Base-by-base conservation (phyloP, 768 basidiomycete species). In the Psilocybe sp. region DNA sequence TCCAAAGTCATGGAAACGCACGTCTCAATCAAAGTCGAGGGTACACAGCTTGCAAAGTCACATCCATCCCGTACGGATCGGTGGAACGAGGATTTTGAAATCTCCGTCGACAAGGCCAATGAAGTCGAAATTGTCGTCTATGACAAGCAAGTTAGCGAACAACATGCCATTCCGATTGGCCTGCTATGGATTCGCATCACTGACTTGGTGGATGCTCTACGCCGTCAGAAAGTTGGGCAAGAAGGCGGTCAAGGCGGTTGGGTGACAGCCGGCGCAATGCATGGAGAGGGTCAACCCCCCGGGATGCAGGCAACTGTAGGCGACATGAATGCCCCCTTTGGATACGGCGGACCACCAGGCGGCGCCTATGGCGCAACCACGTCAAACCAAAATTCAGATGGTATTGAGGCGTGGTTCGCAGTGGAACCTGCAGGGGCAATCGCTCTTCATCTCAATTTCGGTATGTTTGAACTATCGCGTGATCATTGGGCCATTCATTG, bases 11-110 rank as follows among this genome's bases (percentile, higher is more conserved):
- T 80, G 50, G 97, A 99, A 65, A 96, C 97, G 1, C 82, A 83
- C 64, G 89, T 98, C 38, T 92, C 92, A 32, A 81, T 98, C 71
- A 97, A 98, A 64, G 89, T 98, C 10, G 97, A 99, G 73, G 94
- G 96, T 16, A 93, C 91, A 15, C 90, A 94, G 59, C 79, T 91
- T 12, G 96, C 92, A 4, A 84, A 87, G 50, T 94, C 95, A 0
- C 93, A 96, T 64, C 90, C 92, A 7, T 87, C 93, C 9, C 85
- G 93, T 51, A 97, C 88, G 23, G 97, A 98, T 69, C 85, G 90
- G 40, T 99, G 97, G 97, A 92, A 92, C 64, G 95, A 99, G 69
- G 91, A 94, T 51, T 98, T 98, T 54, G 93, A 96, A 68, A 92
- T 99, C 51, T 78, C 86, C 0, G 90, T 98, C 36, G 96, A 98